Percentiles rank a stretch among this genome's conserved stretches.
phyloP scores from a whole-genome alignment of 2,329 filamentous ascomycete genomes.

The Xylaria sp. region DNA sequence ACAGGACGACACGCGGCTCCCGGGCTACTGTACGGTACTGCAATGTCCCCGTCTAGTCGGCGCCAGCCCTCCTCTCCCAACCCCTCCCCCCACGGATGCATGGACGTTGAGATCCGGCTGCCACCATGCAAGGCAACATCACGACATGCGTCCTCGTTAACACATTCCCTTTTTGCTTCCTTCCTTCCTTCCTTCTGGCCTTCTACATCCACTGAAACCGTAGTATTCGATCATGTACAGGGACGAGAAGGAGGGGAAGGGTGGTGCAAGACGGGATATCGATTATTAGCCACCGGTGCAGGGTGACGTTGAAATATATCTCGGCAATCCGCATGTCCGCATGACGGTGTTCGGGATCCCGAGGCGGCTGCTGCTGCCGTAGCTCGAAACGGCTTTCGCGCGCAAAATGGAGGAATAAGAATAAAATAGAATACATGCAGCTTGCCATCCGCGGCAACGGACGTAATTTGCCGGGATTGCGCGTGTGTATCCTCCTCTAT shows the following conservation, averaged over 20 bases:
- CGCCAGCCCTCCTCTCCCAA: neutral
- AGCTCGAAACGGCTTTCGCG: neutral
- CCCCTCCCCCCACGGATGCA: slow-evolving; percentile 27
- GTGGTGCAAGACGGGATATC: neutral
- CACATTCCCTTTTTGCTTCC: slow-evolving; percentile 7
- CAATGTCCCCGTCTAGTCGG: slow-evolving; percentile 5
- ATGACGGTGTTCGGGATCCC: slow-evolving; percentile 1
- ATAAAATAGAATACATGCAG: slow-evolving; percentile 19
- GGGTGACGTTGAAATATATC: neutral
- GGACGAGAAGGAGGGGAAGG: neutral
- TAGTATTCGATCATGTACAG: neutral
- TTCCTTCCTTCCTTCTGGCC: neutral
- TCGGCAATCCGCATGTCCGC: slow-evolving; percentile 18
- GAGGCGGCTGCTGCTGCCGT: neutral
- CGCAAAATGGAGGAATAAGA: neutral
- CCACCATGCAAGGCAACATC: slow-evolving; percentile 23
- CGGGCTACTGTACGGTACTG: neutral
- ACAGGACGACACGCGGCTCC: neutral
- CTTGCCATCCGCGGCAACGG: slow-evolving; percentile 26
- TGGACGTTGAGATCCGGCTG: slow-evolving; percentile 33
- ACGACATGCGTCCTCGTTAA: slow-evolving; percentile 15
- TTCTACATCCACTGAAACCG: neutral
- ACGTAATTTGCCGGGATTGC: neutral
- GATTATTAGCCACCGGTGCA: neutral
- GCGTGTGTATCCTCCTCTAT: neutral